Conservation (phyloP, 306 rosid genomes). For the Vigna trinervia region DNA sequence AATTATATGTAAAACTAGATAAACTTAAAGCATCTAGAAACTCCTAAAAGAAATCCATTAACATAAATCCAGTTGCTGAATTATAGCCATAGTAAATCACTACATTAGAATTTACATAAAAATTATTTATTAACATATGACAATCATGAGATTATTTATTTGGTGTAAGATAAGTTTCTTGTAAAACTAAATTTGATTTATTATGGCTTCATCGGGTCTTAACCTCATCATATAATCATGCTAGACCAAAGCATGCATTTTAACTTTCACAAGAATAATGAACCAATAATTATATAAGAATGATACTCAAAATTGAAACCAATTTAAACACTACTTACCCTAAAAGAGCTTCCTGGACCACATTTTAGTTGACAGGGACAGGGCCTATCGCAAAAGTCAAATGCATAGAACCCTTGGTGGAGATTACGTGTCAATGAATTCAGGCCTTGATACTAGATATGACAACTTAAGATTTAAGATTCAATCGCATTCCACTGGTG, state of each 20-base stretch:
- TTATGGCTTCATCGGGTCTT: neutral
- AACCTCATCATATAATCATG: neutral
- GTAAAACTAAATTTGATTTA: conserved; percentile 1
- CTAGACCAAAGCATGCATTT: neutral
- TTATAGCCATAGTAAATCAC: conserved; percentile 1
- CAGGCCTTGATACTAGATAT: conserved; percentile 7
- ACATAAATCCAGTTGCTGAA: neutral
- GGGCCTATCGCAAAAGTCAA: conserved; percentile 25
- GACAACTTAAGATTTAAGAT: neutral
- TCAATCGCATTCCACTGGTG: conserved; percentile 20
- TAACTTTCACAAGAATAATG: neutral
- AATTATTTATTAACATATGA: neutral
- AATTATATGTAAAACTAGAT: neutral
- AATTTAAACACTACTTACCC: conserved; percentile 19
- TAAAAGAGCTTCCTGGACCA: neutral
- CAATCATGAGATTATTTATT: neutral
- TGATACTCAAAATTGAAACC: conserved; percentile 7
- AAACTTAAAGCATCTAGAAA: neutral
- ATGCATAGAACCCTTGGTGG: neutral
- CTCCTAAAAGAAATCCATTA: neutral
- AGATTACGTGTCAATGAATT: conserved; percentile 28
- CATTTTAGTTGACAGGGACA: conserved; percentile 1
- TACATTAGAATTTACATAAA: neutral
- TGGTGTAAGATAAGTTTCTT: neutral
- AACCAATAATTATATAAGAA: conserved; percentile 1